Percentiles rank a stretch among this genome's conserved stretches.
phyloP scores from a whole-genome alignment of 108 stramenopile genomes.

The Conticribra weissflogii region DNA sequence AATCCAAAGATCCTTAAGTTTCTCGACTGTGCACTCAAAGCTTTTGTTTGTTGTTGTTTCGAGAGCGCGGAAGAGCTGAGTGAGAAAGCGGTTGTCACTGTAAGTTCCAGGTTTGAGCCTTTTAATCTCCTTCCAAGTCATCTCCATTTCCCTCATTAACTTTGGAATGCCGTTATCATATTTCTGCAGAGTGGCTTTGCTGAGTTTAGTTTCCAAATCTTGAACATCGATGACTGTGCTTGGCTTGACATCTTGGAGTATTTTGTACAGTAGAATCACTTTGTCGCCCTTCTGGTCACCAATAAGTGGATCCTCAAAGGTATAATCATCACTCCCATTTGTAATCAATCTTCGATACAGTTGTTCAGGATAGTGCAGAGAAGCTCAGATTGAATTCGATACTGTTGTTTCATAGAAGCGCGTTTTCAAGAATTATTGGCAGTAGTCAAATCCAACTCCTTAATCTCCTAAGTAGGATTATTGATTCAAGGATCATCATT shows the following conservation, averaged over 20 bases:
- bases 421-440: too few species aligned
- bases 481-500: too few species aligned
- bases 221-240: slow-evolving; percentile 10
- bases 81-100: slow-evolving; percentile 6
- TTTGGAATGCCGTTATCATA: neutral
- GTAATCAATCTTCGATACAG: too few species aligned
- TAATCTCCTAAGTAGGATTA: too few species aligned
- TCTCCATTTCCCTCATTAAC: slow-evolving; percentile 2
- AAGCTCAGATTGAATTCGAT: too few species aligned
- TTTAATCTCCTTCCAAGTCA: neutral
- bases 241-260: slow-evolving; percentile 12
- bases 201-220: neutral
- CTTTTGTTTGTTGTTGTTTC: neutral
- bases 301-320: neutral
- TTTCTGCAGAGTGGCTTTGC: neutral
- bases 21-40: slow-evolving; percentile 4
- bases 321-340: neutral
- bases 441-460: too few species aligned
- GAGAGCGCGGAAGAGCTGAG: slow-evolving; percentile 15
- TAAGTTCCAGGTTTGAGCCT: slow-evolving; percentile 1
- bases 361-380: too few species aligned
- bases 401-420: too few species aligned
- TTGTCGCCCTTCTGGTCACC: neutral
- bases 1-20: neutral
- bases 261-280: slow-evolving; percentile 2